These are phyloP conservation scores for Ilex paraguariensis DNA, from an alignment of 305 asterid genomes.

Conservation along the genomic window DNA sequence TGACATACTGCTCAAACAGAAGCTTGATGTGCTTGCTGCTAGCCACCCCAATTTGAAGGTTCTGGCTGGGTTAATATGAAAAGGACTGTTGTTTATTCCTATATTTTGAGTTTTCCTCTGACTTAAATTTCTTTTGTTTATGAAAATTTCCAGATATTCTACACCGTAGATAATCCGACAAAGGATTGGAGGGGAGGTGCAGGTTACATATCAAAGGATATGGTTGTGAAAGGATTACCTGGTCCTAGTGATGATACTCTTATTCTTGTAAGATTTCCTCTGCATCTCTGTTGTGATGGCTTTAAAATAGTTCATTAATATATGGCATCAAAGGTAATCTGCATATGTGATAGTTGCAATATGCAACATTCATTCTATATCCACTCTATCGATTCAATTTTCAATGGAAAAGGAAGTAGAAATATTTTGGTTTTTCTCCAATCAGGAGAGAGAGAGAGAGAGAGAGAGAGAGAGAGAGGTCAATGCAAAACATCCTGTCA, in stretches of 20 bases:
- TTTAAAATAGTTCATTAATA: too few species aligned
- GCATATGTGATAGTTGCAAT: too few species aligned
- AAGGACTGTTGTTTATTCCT: conserved; percentile 1
- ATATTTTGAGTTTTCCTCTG: background rate
- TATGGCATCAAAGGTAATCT: too few species aligned
- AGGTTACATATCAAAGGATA: conserved; percentile 77
- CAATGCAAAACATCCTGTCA: too few species aligned
- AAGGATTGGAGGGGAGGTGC: conserved; percentile 83
- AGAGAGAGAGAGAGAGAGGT: too few species aligned
- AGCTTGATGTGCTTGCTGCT: conserved; percentile 80
- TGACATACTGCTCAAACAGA: conserved; percentile 91
- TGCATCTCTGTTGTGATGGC: too few species aligned
- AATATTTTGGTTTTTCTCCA: too few species aligned
- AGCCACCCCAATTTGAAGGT: conserved; percentile 90
- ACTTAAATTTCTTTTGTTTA: conserved; percentile 11
- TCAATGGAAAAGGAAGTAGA: too few species aligned
- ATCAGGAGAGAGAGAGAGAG: too few species aligned
- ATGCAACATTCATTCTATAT: too few species aligned
- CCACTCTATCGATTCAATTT: too few species aligned
- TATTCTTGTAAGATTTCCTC: conserved; percentile 63
- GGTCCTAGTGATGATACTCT: conserved; percentile 73
- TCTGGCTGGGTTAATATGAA: conserved; percentile 8
- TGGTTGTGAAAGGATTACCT: conserved; percentile 87
- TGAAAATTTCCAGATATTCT: conserved; percentile 51
- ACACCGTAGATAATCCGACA: conserved; percentile 86